These are phyloP conservation scores for Venturia nashicola DNA, from an alignment of 2,329 filamentous ascomycete species.

Conservation along the genomic window DNA sequence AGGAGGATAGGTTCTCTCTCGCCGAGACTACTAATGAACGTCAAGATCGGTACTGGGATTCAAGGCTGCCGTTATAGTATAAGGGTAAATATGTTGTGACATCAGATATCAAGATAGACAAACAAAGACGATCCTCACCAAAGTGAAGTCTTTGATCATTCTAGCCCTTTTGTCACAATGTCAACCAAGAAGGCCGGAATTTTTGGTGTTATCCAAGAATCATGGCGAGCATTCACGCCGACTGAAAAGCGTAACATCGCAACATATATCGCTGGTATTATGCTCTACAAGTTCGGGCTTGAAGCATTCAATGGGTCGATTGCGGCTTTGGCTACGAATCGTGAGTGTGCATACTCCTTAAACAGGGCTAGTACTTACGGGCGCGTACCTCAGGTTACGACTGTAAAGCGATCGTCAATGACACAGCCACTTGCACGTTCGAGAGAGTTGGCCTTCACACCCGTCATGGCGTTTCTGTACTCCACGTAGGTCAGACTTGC, in stretches of 20 bases:
- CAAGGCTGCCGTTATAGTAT: neutral
- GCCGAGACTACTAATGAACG: neutral
- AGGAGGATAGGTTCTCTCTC: neutral
- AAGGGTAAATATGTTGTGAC: neutral
- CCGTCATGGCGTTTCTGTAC: slow-evolving; percentile 41
- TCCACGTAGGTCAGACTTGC: slow-evolving; percentile 30
- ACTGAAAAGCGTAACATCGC: slow-evolving; percentile 33
- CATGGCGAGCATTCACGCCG: slow-evolving; percentile 23
- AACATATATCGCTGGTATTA: slow-evolving; percentile 37
- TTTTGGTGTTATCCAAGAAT: slow-evolving; percentile 16
- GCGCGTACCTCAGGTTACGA: slow-evolving; percentile 24
- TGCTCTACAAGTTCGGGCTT: slow-evolving; percentile 38
- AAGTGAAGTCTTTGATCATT: neutral
- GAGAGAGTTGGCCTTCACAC: slow-evolving; percentile 35
- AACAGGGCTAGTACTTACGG: neutral
- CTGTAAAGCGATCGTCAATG: slow-evolving; percentile 25
- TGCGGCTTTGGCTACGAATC: slow-evolving; percentile 36
- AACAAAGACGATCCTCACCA: neutral
- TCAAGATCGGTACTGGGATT: neutral
- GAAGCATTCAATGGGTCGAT: slow-evolving; percentile 41
- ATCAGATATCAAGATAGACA: neutral
- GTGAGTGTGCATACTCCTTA: slow-evolving; percentile 12
- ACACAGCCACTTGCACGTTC: slow-evolving; percentile 29
- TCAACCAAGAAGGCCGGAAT: neutral
- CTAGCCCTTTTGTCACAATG: neutral